Base-by-base conservation (phyloP, 2,329 filamentous ascomycete genomes). In the Proliferodiscus dingleyae region DNA sequence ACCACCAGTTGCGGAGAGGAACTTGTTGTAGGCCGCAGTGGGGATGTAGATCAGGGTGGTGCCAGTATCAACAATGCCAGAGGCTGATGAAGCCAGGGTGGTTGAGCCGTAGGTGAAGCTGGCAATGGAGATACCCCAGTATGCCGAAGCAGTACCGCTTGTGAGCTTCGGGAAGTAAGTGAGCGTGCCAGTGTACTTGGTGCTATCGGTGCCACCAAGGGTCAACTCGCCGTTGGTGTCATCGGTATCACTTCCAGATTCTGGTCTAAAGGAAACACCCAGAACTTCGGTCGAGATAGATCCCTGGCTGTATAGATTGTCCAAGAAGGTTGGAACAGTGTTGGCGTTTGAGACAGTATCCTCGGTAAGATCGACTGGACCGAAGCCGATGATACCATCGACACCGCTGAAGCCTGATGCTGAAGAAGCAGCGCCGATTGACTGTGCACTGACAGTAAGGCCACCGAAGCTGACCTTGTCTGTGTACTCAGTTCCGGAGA, bases 61-160 rank as follows among this genome's bases (percentile, higher is more conserved):
- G 34, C 87, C 88, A 0, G 87, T 89, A 64, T 94, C 88, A 55
- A 94, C 83, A 61, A 89, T 87, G 26, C 83, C 85, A 45, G 71
- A 66, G 9, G 74, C 77, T 34, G 64, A 65, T 2, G 56, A 60
- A 5, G 43, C 45, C 24, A 51, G 49, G 10, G 75, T 73, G 7
- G 72, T 68, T 39, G 75, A 71, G 38, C 80, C 83, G 46, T 82
- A 59, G 53, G 50, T 73, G 37, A 83, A 79, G 2, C 75, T 69
- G 33, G 81, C 82, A 43, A 91, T 60, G 0, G 76, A 66, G 26
- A 94, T 82, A 23, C 83, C 78, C 88, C 89, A 95, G 55, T 81
- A 80, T 9, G 75, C 73, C 8, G 68, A 66, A 6, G 68, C 66
- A 16, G 71, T 63, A 1, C 72, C 65, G 10, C 80, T 72, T 2